Evolutionary conservation across 768 basidiomycete species (phyloP).

Genomic region (Phaeotremella skinneri): DNA sequence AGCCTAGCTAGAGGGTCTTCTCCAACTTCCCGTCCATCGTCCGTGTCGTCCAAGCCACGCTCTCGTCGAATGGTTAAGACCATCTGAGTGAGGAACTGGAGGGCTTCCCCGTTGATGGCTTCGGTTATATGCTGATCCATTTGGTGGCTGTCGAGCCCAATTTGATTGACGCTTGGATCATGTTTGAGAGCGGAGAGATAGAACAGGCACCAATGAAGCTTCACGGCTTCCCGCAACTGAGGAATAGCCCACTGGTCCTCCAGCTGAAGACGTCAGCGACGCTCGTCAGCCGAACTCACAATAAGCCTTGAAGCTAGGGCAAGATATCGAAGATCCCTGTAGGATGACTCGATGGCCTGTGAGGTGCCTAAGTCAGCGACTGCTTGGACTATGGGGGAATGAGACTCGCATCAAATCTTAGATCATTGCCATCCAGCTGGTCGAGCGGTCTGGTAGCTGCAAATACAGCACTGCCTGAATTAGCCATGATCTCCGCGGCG

Average conservation of each 20-base stretch:
- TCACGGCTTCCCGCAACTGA: conserved; percentile 33
- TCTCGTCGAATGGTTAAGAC: conserved; percentile 28
- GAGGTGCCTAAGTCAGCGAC: neutral
- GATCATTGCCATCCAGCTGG: conserved; percentile 23
- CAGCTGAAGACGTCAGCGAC: conserved; percentile 21
- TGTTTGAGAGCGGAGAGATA: conserved; percentile 28
- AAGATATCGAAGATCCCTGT: conserved; percentile 37
- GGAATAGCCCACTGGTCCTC: conserved; percentile 39
- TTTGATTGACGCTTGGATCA: conserved; percentile 26
- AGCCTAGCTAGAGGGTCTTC: conserved; percentile 30
- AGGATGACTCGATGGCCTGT: conserved; percentile 30
- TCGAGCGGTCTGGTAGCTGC: conserved; percentile 29
- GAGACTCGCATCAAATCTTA: conserved; percentile 24
- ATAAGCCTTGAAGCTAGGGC: conserved; percentile 35
- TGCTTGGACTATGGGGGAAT: neutral
- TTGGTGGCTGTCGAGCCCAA: conserved; percentile 32
- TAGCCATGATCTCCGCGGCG: neutral
- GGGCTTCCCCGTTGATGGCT: conserved; percentile 33
- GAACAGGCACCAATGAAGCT: conserved; percentile 37
- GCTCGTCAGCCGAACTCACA: conserved; percentile 18
- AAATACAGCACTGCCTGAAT: conserved; percentile 10
- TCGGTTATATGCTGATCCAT: conserved; percentile 37
- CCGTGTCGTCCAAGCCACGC: conserved; percentile 31
- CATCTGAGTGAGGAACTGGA: conserved; percentile 29
- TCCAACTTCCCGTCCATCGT: conserved; percentile 16